Percentiles rank a stretch among this genome's conserved stretches.
These are phyloP conservation scores for Aspergillus sp. DNA, from an alignment of 2,329 filamentous ascomycete species.

Conservation along the genomic window DNA sequence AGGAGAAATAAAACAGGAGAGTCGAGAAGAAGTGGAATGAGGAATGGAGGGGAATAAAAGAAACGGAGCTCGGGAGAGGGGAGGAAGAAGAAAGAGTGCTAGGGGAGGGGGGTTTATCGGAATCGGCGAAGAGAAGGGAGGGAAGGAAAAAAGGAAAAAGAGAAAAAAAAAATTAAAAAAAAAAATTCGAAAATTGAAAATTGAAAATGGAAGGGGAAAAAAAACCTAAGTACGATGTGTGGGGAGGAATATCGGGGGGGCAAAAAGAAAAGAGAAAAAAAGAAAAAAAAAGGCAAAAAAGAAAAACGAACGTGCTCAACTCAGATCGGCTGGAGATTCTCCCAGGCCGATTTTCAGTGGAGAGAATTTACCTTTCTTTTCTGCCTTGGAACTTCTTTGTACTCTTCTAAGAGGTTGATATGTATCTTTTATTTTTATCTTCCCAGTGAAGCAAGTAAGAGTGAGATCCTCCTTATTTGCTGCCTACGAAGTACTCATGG, in stretches of 20 bases:
- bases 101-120: conserved; percentile 26
- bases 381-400: background rate
- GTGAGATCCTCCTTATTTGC: background rate
- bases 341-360: conserved; percentile 18
- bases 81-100: conserved; percentile 19
- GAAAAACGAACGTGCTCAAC: conserved; percentile 26
- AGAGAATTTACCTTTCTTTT: conserved; percentile 11
- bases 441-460: background rate
- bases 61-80: conserved; percentile 26
- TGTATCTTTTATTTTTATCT: background rate
- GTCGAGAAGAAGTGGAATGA: conserved; percentile 16
- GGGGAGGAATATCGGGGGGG: conserved; percentile 33
- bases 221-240: conserved; percentile 22
- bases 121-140: conserved; percentile 23
- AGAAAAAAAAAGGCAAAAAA: conserved; percentile 19
- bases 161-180: conserved; percentile 10
- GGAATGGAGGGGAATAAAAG: conserved; percentile 26
- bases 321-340: conserved; percentile 23
- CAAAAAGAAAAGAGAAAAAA: conserved; percentile 22
- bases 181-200: conserved; percentile 7
- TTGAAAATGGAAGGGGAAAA: conserved; percentile 16
- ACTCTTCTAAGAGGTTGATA: background rate
- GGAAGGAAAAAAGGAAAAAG: conserved; percentile 13
- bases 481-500: conserved; percentile 9
- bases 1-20: conserved; percentile 28